These are phyloP conservation scores for Rostrohypoxylon terebratum DNA, from an alignment of 495 filamentous ascomycete genomes.

Conservation along the genomic window DNA sequence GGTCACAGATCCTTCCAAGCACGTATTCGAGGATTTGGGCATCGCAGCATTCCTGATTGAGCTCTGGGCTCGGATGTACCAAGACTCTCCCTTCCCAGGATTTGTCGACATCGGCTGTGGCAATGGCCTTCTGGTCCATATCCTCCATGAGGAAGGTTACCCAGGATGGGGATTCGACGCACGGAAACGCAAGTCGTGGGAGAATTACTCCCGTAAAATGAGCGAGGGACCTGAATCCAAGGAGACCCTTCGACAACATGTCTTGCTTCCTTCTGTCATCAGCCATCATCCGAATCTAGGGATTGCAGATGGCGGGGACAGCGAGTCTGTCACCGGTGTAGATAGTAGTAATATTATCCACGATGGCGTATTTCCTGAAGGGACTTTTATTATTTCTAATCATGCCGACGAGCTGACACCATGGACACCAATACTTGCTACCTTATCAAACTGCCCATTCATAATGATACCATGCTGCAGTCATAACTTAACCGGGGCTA, in stretches of 20 bases:
- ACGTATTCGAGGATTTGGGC: constrained; percentile 93
- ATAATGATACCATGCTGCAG: constrained; percentile 96
- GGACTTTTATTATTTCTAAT: constrained; percentile 95
- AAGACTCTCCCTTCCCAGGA: constrained; percentile 72
- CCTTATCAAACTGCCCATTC: constrained; percentile 79
- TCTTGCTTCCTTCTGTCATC: constrained; percentile 75
- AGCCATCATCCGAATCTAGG: constrained; percentile 18
- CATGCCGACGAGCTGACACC: constrained; percentile 95
- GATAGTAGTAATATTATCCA: constrained; percentile 61
- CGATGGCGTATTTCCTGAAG: constrained; percentile 75
- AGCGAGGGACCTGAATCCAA: constrained; percentile 48
- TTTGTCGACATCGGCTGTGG: constrained; percentile 98
- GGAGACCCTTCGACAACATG: constrained; percentile 70
- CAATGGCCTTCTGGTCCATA: constrained; percentile 90
- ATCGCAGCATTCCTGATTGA: constrained; percentile 95
- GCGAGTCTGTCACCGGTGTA: constrained; percentile 35
- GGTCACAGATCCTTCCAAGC: constrained; percentile 85
- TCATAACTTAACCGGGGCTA: constrained; percentile 80
- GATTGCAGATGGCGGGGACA: constrained; percentile 24
- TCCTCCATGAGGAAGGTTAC: constrained; percentile 86
- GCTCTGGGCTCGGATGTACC: constrained; percentile 90
- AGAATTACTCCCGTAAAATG: constrained; percentile 66
- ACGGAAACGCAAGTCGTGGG: constrained; percentile 83
- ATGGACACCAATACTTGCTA: constrained; percentile 92
- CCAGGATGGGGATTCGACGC: constrained; percentile 92